Evolutionary conservation across 805 yeast species (phyloP), one percentile per base, ranked within the genome.

Genomic region (Grigorovia transvaalensis): DNA sequence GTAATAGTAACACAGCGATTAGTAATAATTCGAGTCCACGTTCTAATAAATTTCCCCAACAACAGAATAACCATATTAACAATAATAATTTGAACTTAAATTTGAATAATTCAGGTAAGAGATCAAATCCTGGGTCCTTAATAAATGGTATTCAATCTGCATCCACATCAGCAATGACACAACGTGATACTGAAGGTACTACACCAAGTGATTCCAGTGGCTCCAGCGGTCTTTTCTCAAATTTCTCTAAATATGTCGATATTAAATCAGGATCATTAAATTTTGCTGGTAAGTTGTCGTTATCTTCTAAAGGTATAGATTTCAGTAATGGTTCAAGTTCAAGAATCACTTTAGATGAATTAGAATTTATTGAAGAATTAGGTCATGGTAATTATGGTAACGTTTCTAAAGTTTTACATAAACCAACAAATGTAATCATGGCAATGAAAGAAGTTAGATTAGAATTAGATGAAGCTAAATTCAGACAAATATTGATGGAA

Each of bases 331-430:
- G 99, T 1, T 79, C 90, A 1, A 82, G 89, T 47, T 90, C 93
- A 70, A 75, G 85, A 53, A 89, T 93, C 42, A 83, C 93, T 2
- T 76, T 89, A 51, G 95, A 88, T 58, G 96, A 93, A 62, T 68
- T 86, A 52, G 85, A 85, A 60, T 81, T 85, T 56, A 74, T 88
- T 52, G 95, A 85, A 49, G 98, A 91, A 68, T 72, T 93, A 46
- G 99, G 99, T 1, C 79, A 91, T 47, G 99, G 99, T 9, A 93
- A 93, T 70, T 93, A 93, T 68, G 99, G 99, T 50, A 87, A 95
- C 0, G 99, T 93, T 8, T 80, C 90, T 20, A 90, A 89, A 68
- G 99, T 91, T 2, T 71, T 88, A 45, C 97, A 93, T 68, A 88
- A 83, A 62, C 98, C 98, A 12, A 89, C 96, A 0, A 86, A 88